A percentile compares a stretch with the other conserved stretches of the same genome.
phyloP scores from a whole-genome alignment of 352 stramenopile species.

The Globisporangium echinulatum region DNA sequence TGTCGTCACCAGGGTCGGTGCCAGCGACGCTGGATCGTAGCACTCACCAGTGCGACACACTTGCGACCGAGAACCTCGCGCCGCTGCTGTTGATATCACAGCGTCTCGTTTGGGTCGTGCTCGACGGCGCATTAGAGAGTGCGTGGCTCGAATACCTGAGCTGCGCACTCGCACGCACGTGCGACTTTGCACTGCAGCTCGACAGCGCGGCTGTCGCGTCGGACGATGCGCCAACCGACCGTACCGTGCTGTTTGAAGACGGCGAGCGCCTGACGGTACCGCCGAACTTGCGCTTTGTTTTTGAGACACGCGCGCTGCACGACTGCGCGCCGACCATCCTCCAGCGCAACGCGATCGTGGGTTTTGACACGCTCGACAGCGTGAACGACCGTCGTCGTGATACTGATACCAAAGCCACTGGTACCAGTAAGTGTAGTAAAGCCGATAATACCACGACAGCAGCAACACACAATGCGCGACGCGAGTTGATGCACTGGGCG shows the following conservation, averaged over 20 bases:
- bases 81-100: constrained; percentile 8
- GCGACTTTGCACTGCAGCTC: background rate
- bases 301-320: constrained; percentile 38
- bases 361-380: constrained; percentile 3
- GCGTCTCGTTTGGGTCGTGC: constrained; percentile 33
- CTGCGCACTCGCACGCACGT: constrained; percentile 13
- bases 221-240: background rate
- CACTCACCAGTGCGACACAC: too few relatives aligned
- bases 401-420: background rate
- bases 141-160: constrained; percentile 39
- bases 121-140: constrained; percentile 31
- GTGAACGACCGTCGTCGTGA: background rate
- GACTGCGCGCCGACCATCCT: constrained; percentile 31
- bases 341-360: constrained; percentile 21
- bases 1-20: background rate
- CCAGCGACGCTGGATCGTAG: too few relatives aligned
- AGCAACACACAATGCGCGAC: too few relatives aligned
- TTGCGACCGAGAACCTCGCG: background rate
- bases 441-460: background rate
- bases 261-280: constrained; percentile 54
- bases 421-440: too few relatives aligned
- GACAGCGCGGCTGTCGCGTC: background rate
- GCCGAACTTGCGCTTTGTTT: constrained; percentile 55
- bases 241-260: constrained; percentile 25
- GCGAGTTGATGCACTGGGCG: constrained; percentile 15